phyloP scores from a whole-genome alignment of 1,284 basidiomycete genomes.

The Rugosomyces carneus region DNA sequence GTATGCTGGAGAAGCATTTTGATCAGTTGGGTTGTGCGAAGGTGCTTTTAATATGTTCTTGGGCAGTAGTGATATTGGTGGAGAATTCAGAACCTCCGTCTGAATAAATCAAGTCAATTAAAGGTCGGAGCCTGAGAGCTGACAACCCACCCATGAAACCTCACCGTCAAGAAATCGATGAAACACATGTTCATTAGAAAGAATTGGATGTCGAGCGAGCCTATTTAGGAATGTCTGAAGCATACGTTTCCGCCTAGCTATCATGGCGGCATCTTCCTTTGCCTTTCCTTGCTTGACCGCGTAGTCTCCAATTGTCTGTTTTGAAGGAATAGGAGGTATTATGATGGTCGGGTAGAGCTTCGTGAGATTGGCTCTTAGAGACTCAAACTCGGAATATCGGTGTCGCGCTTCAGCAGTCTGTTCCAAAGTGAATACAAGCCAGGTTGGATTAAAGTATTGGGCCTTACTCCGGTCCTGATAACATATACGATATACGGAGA shows the following conservation, averaged over 20 bases:
- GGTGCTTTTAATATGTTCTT: slow-evolving; percentile 96
- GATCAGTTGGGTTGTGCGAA: slow-evolving; percentile 88
- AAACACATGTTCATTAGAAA: slow-evolving; percentile 92
- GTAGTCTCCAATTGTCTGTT: slow-evolving; percentile 94
- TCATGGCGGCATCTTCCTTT: slow-evolving; percentile 92
- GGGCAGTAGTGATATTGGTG: slow-evolving; percentile 84
- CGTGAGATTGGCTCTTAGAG: slow-evolving; percentile 77
- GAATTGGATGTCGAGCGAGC: slow-evolving; percentile 82
- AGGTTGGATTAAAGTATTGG: slow-evolving; percentile 7
- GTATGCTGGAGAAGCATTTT: slow-evolving; percentile 70
- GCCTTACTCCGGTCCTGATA: slow-evolving; percentile 82
- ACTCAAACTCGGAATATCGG: slow-evolving; percentile 97
- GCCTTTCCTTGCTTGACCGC: slow-evolving; percentile 96
- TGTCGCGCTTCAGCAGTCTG: slow-evolving; percentile 83
- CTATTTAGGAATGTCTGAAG: slow-evolving; percentile 93
- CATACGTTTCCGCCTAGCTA: slow-evolving; percentile 89
- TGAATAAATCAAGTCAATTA: slow-evolving; percentile 26
- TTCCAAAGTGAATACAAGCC: slow-evolving; percentile 6
- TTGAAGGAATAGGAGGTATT: slow-evolving; percentile 96
- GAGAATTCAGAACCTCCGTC: slow-evolving; percentile 89
- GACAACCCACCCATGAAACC: slow-evolving; percentile 78
- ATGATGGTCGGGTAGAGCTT: slow-evolving; percentile 95
- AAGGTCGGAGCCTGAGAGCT: slow-evolving; percentile 3
- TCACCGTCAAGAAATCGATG: slow-evolving; percentile 94
- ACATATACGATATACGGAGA: slow-evolving; percentile 95